phyloP scores from a whole-genome alignment of 306 rosid genomes.

The Vigna mungo region DNA sequence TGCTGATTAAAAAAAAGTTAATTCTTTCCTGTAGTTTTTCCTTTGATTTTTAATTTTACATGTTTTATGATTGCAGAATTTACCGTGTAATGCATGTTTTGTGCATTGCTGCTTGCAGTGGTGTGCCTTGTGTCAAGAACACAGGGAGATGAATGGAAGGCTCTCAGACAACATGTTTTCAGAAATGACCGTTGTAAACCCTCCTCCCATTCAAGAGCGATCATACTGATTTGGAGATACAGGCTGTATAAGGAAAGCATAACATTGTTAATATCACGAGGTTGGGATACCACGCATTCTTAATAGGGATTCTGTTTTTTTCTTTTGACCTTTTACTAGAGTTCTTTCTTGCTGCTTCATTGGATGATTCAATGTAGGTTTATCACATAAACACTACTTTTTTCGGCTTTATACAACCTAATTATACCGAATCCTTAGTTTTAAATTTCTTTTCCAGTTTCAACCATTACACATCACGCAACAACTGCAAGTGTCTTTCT shows the following conservation, averaged over 20 bases:
- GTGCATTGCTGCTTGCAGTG: conserved; percentile 96
- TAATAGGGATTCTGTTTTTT: not conserved
- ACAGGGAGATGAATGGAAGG: conserved; percentile 90
- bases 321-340: conserved; percentile 10
- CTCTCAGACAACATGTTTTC: conserved; percentile 68
- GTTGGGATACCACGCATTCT: not conserved
- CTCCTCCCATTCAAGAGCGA: conserved; percentile 85
- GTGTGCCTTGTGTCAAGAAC: conserved; percentile 99
- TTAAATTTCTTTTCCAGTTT: not conserved
- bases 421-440: conserved; percentile 25
- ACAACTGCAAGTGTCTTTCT: not conserved
- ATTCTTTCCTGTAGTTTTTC: not conserved
- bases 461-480: too few species aligned
- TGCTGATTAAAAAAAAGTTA: too few species aligned
- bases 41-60: not conserved
- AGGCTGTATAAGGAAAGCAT: conserved; percentile 45
- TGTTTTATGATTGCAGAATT: conserved; percentile 61
- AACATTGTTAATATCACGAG: conserved; percentile 10
- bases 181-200: conserved; percentile 83
- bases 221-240: conserved; percentile 74
- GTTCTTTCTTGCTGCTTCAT: conserved; percentile 19
- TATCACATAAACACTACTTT: conserved; percentile 17
- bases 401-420: not conserved
- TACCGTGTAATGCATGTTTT: conserved; percentile 90
- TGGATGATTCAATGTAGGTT: conserved; percentile 12